Conservation (phyloP, 139 green algal species). For the Auxenochlorella pyrenoidosa region DNA sequence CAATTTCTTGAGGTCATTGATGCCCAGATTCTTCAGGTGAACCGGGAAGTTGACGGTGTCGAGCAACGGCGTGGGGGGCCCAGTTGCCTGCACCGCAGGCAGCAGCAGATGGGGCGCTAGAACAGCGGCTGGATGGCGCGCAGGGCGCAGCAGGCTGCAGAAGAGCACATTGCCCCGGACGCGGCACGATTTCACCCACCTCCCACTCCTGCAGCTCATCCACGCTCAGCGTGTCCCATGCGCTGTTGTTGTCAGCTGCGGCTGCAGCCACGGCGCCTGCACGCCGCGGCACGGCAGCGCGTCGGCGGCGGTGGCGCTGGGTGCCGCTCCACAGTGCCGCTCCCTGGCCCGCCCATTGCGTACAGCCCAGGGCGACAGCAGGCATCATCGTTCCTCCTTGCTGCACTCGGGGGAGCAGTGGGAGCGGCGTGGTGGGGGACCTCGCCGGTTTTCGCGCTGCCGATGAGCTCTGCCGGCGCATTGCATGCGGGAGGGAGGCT, state of each 20-base stretch:
- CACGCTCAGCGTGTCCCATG: slow-evolving; percentile 21
- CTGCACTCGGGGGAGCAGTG: too few relatives aligned
- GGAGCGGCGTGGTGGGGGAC: too few relatives aligned
- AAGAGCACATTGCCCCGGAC: background rate
- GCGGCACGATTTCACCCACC: background rate
- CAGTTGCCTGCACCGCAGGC: slow-evolving; percentile 62
- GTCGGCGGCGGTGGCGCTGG: background rate
- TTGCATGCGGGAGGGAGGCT: too few relatives aligned
- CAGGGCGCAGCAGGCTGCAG: background rate
- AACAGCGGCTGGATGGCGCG: background rate
- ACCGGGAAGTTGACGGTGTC: slow-evolving; percentile 98
- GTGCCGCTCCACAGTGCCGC: too few relatives aligned
- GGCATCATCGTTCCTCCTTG: too few relatives aligned
- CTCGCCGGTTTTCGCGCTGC: too few relatives aligned
- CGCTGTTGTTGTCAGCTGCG: background rate
- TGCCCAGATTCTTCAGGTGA: slow-evolving; percentile 98
- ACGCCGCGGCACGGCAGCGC: background rate
- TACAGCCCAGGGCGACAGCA: too few relatives aligned
- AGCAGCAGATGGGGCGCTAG: background rate
- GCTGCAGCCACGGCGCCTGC: background rate
- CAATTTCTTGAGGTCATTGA: slow-evolving; percentile 91
- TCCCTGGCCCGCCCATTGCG: too few relatives aligned
- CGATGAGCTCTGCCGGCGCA: too few relatives aligned
- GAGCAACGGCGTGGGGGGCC: slow-evolving; percentile 91
- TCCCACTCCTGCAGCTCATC: slow-evolving; percentile 34